These are phyloP conservation scores for Helminthosporium solani DNA, from an alignment of 2,329 filamentous ascomycete genomes.

Conservation along the genomic window DNA sequence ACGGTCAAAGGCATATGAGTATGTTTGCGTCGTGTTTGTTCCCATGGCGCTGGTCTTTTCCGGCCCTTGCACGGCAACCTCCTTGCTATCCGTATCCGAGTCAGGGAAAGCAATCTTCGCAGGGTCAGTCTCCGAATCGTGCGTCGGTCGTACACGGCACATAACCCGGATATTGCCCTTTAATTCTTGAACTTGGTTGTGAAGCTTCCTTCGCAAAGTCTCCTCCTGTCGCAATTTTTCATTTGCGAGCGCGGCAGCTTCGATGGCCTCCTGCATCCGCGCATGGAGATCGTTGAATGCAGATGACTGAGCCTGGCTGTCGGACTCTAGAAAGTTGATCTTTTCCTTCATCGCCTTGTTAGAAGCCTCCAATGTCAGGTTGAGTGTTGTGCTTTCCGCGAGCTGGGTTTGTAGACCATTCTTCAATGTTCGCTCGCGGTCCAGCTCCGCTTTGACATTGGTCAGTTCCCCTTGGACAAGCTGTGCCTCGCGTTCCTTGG, in stretches of 20 bases:
- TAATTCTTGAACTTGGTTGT: slow-evolving; percentile 96
- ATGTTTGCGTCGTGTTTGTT: slow-evolving; percentile 72
- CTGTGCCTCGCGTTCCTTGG: slow-evolving; percentile 57
- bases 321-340: slow-evolving; percentile 86
- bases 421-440: slow-evolving; percentile 63
- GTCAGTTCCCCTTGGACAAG: slow-evolving; percentile 53
- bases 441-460: slow-evolving; percentile 45
- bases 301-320: slow-evolving; percentile 83
- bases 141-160: slow-evolving; percentile 85
- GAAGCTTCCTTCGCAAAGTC: slow-evolving; percentile 82
- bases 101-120: slow-evolving; percentile 82
- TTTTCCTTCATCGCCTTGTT: slow-evolving; percentile 76
- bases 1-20: slow-evolving; percentile 88
- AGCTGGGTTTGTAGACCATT: slow-evolving; percentile 58
- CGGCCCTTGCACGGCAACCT: slow-evolving; percentile 79
- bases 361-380: slow-evolving; percentile 66
- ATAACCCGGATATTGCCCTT: slow-evolving; percentile 99
- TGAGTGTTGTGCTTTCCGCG: slow-evolving; percentile 43
- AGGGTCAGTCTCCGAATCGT: slow-evolving; percentile 57
- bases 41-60: slow-evolving; percentile 82
- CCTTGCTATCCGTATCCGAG: slow-evolving; percentile 75
- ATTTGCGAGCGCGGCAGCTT: slow-evolving; percentile 67
- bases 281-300: slow-evolving; percentile 80
- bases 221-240: slow-evolving; percentile 90
- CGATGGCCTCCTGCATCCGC: slow-evolving; percentile 74